Base-by-base conservation (phyloP, 345 rosid genomes). In the Brassica incana region DNA sequence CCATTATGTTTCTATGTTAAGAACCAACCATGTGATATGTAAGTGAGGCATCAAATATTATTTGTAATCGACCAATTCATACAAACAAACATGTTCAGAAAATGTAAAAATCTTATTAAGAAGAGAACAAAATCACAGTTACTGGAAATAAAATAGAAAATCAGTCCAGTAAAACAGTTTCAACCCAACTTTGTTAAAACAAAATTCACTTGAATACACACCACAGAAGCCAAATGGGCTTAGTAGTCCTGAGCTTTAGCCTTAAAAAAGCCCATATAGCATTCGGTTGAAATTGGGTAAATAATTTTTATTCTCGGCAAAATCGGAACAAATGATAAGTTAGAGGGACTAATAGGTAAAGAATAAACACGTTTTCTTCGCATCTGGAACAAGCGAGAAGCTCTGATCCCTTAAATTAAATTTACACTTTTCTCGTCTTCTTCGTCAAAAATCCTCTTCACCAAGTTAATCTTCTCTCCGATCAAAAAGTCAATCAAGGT, bases 311-410 rank as follows among this genome's bases (percentile, higher is more conserved):
- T 15, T 15, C 60, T 54, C 16, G 54, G 68, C 2, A 63, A 68
- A 69, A 69, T 50, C 5, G 5, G 43, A 52, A 1, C 0, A 74
- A 2, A 2, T 62, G 36, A 58, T 11, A 69, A 80, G 64, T 52
- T 0, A 20, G 10, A 80, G 61, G 79, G 83, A 33, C n/a, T 35
- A 15, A 25, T 7, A 2, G 15, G 0, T 43, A 30, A 78, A 65
- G 33, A 72, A 40, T 32, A 79, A 62, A 2, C 60, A 54, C 60
- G 60, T 54, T 54, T 16, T 6, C 60, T 54, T 54, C 20, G 29
- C 75, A 50, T 71, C 82, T 78, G 73, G 82, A 78, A 73, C 12
- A 40, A 43, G 56, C 83, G 78, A 74, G 78, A 79, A 80, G n/a
- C 60, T 50, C 18, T 15, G 23, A 15, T 45, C 25, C 62, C 20